A percentile compares a stretch with the other conserved stretches of the same genome.
phyloP scores from a whole-genome alignment of 139 green algal genomes.

The Chlorella vulgaris region DNA sequence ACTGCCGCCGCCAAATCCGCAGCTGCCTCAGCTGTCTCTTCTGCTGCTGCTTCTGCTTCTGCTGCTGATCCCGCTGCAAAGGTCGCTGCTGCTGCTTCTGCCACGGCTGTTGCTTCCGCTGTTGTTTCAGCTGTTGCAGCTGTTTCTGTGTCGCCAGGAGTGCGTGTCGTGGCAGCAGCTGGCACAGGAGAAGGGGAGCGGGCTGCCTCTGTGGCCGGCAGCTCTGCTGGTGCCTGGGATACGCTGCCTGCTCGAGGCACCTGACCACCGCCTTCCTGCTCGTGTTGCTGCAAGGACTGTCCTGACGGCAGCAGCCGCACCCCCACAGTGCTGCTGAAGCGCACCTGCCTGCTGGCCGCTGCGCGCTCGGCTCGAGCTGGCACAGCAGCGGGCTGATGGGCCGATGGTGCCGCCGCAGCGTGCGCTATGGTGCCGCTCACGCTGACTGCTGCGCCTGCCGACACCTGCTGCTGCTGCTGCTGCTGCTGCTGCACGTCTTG shows the following conservation, averaged over 20 bases:
- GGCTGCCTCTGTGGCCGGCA: not conserved
- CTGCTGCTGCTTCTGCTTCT: not conserved
- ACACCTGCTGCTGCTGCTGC: not conserved
- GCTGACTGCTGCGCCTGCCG: not conserved
- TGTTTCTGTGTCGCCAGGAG: not conserved
- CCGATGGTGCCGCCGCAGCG: not conserved
- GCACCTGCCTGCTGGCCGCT: not conserved
- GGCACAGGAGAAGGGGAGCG: too few relatives aligned
- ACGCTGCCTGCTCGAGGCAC: too few relatives aligned
- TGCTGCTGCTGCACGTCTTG: slow-evolving; percentile 30
- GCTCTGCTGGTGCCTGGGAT: not conserved
- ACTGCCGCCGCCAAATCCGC: not conserved
- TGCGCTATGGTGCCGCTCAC: not conserved
- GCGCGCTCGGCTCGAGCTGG: too few relatives aligned
- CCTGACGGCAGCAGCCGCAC: not conserved
- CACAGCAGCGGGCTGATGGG: not conserved
- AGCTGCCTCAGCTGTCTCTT: not conserved
- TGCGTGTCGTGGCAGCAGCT: too few relatives aligned
- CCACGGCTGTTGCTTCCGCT: too few relatives aligned
- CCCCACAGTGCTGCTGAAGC: not conserved
- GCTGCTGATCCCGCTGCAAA: not conserved
- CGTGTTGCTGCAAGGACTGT: too few relatives aligned
- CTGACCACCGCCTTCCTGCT: too few relatives aligned
- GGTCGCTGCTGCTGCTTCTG: not conserved
- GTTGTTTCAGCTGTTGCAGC: too few relatives aligned